These are phyloP conservation scores for Myrica gale DNA, from an alignment of 306 rosid species.

Conservation along the genomic window DNA sequence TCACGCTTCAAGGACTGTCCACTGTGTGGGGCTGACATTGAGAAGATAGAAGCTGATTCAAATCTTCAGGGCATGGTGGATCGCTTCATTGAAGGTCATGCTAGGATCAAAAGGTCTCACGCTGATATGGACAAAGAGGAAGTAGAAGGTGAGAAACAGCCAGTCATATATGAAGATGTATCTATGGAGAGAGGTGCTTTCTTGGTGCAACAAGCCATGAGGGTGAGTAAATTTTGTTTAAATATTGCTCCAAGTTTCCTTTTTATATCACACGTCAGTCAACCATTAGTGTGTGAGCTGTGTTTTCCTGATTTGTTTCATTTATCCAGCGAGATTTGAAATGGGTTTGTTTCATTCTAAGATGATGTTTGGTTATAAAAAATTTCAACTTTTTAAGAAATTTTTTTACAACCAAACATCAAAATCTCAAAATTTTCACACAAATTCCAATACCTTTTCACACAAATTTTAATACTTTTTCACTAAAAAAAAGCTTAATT, in stretches of 20 bases:
- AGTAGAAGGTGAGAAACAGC: slow-evolving; percentile 49
- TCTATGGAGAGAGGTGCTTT: slow-evolving; percentile 97
- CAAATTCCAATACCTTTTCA: too few species aligned
- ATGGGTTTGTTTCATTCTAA: too few species aligned
- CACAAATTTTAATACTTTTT: too few species aligned
- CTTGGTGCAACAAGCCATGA: slow-evolving; percentile 97
- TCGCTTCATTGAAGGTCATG: slow-evolving; percentile 97
- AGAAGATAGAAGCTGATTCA: slow-evolving; percentile 70
- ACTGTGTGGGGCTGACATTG: slow-evolving; percentile 85
- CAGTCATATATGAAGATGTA: slow-evolving; percentile 80
- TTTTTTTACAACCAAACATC: too few species aligned
- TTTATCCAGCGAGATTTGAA: too few species aligned
- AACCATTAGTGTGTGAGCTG: too few species aligned
- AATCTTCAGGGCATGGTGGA: slow-evolving; percentile 76
- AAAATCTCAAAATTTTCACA: too few species aligned
- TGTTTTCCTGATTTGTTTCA: too few species aligned
- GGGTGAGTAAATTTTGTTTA: slow-evolving; percentile 51
- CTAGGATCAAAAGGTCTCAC: slow-evolving; percentile 78
- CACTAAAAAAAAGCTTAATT: too few species aligned
- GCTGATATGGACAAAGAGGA: slow-evolving; percentile 52
- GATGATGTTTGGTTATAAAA: too few species aligned
- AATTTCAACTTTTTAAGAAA: too few species aligned
- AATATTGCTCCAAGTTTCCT: slow-evolving; percentile 1
- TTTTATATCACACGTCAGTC: too few species aligned
- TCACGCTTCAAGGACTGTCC: slow-evolving; percentile 55